phyloP scores from a whole-genome alignment of 2,329 filamentous ascomycete species.

The Talaromyces pinophilus region DNA sequence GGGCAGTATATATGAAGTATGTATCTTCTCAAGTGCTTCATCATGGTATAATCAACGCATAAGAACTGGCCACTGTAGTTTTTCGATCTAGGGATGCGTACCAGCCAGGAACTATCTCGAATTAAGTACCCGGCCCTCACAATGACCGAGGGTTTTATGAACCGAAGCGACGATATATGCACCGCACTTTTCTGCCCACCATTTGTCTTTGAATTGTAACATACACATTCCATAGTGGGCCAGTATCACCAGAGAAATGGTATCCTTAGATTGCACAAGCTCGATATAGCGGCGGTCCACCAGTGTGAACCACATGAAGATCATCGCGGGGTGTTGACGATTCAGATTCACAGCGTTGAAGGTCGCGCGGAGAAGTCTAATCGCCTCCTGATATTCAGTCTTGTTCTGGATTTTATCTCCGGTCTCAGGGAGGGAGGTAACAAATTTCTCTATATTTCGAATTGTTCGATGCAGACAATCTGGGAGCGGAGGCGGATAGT shows the following conservation, averaged over 20 bases:
- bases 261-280: constrained; percentile 10
- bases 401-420: constrained; percentile 8
- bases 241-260: constrained; percentile 18
- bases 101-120: neutral
- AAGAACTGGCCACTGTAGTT: neutral
- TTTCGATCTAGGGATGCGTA: neutral
- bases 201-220: constrained; percentile 13
- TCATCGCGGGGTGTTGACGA: constrained; percentile 18
- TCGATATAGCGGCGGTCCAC: constrained; percentile 11
- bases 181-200: constrained; percentile 16
- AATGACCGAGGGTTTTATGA: constrained; percentile 3
- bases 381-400: constrained; percentile 9
- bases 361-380: constrained; percentile 13
- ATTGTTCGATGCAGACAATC: constrained; percentile 9
- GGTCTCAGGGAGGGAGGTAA: constrained; percentile 7
- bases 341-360: constrained; percentile 12
- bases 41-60: neutral
- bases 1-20: neutral
- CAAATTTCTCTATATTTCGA: constrained; percentile 13
- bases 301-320: constrained; percentile 21
- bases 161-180: constrained; percentile 14
- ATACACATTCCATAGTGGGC: constrained; percentile 21
- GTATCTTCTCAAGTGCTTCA: neutral
- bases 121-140: neutral
- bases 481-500: constrained; percentile 13